Evolutionary conservation across 345 rosid species (phyloP).

Genomic region (Citrus cavaleriei): DNA sequence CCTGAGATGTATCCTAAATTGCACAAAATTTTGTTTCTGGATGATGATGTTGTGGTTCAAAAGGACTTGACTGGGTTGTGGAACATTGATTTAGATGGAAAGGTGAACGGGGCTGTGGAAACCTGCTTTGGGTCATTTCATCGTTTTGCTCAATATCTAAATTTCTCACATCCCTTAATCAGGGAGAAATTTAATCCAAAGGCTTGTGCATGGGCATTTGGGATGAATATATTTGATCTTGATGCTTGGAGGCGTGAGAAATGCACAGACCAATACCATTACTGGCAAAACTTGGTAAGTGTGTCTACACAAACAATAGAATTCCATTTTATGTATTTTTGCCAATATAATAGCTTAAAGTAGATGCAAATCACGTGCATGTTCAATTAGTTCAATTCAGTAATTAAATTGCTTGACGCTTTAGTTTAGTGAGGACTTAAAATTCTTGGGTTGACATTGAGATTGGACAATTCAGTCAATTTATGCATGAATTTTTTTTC

Average conservation of each 20-base stretch:
- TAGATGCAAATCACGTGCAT: neutral
- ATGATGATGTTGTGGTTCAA: constrained; percentile 93
- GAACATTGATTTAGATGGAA: constrained; percentile 82
- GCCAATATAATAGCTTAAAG: neutral
- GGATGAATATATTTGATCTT: constrained; percentile 89
- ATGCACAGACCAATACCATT: constrained; percentile 31
- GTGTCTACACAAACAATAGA: neutral
- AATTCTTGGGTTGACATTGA: neutral
- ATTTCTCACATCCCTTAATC: constrained; percentile 69
- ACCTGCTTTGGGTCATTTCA: constrained; percentile 93
- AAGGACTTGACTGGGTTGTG: constrained; percentile 83
- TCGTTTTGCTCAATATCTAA: constrained; percentile 69
- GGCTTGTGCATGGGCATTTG: constrained; percentile 95
- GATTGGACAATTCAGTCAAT: neutral
- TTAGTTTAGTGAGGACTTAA: neutral
- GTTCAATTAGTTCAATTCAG: neutral
- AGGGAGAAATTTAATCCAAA: constrained; percentile 65
- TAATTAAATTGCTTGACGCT: neutral
- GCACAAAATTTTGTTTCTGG: constrained; percentile 78
- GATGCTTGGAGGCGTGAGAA: constrained; percentile 68
- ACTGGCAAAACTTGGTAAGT: constrained; percentile 41
- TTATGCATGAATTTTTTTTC: neutral
- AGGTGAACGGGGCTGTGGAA: constrained; percentile 94
- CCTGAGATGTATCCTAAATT: constrained; percentile 88
- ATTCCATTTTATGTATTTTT: neutral